A percentile compares a stretch with the other conserved stretches of the same genome.
phyloP scores from a whole-genome alignment of 352 stramenopile genomes.

The Globisporangium abappressorium region DNA sequence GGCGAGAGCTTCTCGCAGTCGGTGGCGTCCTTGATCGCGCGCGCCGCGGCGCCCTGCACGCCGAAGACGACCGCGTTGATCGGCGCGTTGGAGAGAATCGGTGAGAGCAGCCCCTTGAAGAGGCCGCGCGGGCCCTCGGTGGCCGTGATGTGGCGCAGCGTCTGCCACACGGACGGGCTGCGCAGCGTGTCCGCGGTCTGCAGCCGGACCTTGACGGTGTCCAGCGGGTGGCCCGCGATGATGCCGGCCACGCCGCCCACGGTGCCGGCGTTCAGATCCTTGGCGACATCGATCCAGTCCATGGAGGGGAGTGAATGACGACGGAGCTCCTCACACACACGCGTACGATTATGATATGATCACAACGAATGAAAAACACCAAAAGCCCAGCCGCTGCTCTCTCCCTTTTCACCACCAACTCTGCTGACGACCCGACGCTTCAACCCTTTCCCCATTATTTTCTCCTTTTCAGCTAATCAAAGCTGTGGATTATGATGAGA shows the following conservation, averaged over 20 bases:
- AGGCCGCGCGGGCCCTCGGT: slow-evolving; percentile 63
- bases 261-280: slow-evolving; percentile 83
- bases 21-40: slow-evolving; percentile 36
- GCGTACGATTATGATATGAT: neutral
- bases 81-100: slow-evolving; percentile 78
- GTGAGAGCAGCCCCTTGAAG: slow-evolving; percentile 74
- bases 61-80: slow-evolving; percentile 86
- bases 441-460: neutral
- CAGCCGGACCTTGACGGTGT: slow-evolving; percentile 86
- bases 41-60: slow-evolving; percentile 61
- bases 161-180: slow-evolving; percentile 38
- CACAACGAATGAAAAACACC: neutral
- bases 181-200: slow-evolving; percentile 48
- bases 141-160: slow-evolving; percentile 46
- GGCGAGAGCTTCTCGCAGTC: slow-evolving; percentile 29
- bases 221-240: slow-evolving; percentile 74
- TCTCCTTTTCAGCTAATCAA: neutral
- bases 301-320: slow-evolving; percentile 22
- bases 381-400: neutral
- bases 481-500: neutral
- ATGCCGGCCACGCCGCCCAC: slow-evolving; percentile 77
- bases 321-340: neutral
- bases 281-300: slow-evolving; percentile 80
- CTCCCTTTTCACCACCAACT: neutral
- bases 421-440: neutral